A percentile compares a stretch with the other conserved stretches of the same genome.
These are phyloP conservation scores for Xylaria hypoxylon DNA, from an alignment of 2,329 filamentous ascomycete genomes.

Conservation along the genomic window DNA sequence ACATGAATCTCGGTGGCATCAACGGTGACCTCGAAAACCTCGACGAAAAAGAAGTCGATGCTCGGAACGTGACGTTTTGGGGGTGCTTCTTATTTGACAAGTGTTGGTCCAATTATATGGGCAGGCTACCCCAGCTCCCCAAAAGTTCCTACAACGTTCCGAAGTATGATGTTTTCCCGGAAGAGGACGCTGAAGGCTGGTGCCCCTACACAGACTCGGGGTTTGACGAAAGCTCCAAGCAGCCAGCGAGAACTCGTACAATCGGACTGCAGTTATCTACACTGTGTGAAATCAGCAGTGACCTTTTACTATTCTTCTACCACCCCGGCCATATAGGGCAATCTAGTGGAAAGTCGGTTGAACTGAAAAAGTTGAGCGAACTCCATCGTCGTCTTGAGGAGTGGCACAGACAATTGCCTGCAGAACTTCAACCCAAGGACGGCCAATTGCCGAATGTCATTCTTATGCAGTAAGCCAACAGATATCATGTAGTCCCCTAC, in stretches of 20 bases:
- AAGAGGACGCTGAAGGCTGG: conserved; percentile 88
- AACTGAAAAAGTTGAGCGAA: conserved; percentile 92
- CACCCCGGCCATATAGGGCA: conserved; percentile 76
- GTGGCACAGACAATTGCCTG: conserved; percentile 86
- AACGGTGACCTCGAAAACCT: conserved; percentile 68
- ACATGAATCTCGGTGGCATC: conserved; percentile 80
- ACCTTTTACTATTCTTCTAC: conserved; percentile 90
- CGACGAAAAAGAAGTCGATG: conserved; percentile 87
- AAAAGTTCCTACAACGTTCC: conserved; percentile 83
- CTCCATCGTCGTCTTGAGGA: conserved; percentile 89
- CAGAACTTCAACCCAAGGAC: conserved; percentile 89
- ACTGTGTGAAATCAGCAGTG: conserved; percentile 93
- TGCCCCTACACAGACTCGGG: conserved; percentile 89
- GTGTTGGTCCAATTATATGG: conserved; percentile 98
- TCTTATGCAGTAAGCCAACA: conserved; percentile 79
- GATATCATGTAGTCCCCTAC: conserved; percentile 1
- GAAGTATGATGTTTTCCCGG: conserved; percentile 90
- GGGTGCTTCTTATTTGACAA: conserved; percentile 99
- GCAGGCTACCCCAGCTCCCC: conserved; percentile 87
- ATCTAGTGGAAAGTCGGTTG: conserved; percentile 79
- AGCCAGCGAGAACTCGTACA: conserved; percentile 85
- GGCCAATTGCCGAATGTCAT: conserved; percentile 87
- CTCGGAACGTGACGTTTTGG: conserved; percentile 93
- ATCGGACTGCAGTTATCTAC: conserved; percentile 83
- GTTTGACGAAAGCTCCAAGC: conserved; percentile 76